Evolutionary conservation across 768 basidiomycete genomes (phyloP), one percentile per base, ranked within the genome.

Genomic region (Lentinula sp.): DNA sequence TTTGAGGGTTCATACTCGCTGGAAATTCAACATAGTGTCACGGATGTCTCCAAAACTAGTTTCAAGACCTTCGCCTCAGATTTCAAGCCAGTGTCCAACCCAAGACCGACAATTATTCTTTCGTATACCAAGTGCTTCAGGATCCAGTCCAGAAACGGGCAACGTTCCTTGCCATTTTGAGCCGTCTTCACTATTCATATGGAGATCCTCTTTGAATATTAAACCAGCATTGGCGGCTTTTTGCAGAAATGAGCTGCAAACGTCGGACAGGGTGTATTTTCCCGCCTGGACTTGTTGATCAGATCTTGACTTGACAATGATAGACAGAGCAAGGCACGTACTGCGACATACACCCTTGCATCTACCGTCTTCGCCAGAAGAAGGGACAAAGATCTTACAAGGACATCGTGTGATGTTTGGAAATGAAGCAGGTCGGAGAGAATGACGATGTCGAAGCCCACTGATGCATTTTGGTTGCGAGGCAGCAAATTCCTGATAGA

Each of bases 381-480:
- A 31, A 73, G 65, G 0, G 65, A 66, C 18, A 86, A 68, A 6
- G 87, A 86, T 4, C 70, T 62, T 28, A 90, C 68, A 40, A 89
- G 77, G 21, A 70, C 78, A 60, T 75, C 78, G 68, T 89, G 89
- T 46, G 84, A 86, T 57, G 66, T 65, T 67, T 83, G 75, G 68
- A 90, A 89, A 70, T 89, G 86, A 28, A 91, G 77, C 10, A 92
- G 76, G 72, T 91, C 88, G 2, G 87, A 89, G 51, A 88, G 77
- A 60, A 91, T 80, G 54, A 90, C 74, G 16, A 81, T 65, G 64
- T 89, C 86, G 68, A 79, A 89, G 57, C 76, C 78, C 7, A n/a
- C 58, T 60, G 53, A 32, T 31, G 42, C 55, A 55, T 62, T 31
- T 45, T 37, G 34, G 48, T 43, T 48, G 46, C 60, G 39, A 54